These are phyloP conservation scores for Monoraphidium neglectum DNA, from an alignment of 139 green algal species.

Conservation along the genomic window DNA sequence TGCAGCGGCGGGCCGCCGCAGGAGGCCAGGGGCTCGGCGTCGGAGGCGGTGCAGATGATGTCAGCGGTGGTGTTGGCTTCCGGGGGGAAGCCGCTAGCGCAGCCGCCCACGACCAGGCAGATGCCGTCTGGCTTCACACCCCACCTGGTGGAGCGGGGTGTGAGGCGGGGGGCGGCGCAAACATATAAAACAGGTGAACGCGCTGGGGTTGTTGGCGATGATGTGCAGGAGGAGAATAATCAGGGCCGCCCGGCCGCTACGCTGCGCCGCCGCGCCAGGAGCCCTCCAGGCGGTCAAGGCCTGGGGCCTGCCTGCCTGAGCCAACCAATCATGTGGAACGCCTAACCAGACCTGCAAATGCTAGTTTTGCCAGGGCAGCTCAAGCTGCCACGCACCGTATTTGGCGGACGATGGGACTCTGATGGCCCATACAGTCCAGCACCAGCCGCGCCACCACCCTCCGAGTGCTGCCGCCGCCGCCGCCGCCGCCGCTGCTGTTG, in stretches of 20 bases:
- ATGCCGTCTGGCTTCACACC: conserved; percentile 90
- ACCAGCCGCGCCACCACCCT: conserved; percentile 60
- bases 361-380: too few species aligned
- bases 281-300: too few species aligned
- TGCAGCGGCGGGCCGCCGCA: conserved; percentile 48
- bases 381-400: conserved; percentile 53
- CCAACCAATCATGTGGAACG: too few species aligned
- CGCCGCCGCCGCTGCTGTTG: not conserved
- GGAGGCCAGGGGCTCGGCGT: conserved; percentile 27
- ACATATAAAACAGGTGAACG: not conserved
- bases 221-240: not conserved
- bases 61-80: conserved; percentile 83
- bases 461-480: not conserved
- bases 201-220: too few species aligned
- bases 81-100: conserved; percentile 73
- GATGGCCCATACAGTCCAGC: conserved; percentile 95
- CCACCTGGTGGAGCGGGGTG: conserved; percentile 50
- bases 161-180: not conserved
- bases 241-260: not conserved
- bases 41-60: conserved; percentile 76
- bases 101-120: conserved; percentile 93
- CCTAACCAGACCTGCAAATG: too few species aligned
- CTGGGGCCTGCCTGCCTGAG: too few species aligned
- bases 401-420: conserved; percentile 89
- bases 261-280: too few species aligned